Conservation (phyloP, 306 rosid species). For the Rosa persica region DNA sequence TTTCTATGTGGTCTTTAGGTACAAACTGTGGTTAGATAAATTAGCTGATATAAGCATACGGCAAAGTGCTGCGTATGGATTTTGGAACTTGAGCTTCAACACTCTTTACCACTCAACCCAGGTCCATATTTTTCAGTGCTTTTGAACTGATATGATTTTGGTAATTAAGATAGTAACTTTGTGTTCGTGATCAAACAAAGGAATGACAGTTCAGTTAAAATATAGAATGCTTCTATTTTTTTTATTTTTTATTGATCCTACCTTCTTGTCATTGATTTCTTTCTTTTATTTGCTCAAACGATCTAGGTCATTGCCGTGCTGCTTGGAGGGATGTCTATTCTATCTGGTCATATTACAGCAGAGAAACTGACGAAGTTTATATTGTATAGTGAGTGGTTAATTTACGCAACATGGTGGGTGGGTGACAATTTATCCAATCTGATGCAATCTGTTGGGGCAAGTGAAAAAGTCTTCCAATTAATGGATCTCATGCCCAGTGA, state of each 20-base stretch:
- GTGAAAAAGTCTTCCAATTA: slow-evolving; percentile 91
- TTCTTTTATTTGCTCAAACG: slow-evolving; percentile 24
- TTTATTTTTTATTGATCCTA: slow-evolving; percentile 12
- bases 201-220: slow-evolving; percentile 6
- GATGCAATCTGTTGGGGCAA: slow-evolving; percentile 98
- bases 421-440: slow-evolving; percentile 88
- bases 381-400: slow-evolving; percentile 91
- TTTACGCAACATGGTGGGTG: slow-evolving; percentile 98
- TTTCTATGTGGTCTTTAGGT: slow-evolving; percentile 44
- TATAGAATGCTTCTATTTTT: background rate
- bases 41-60: slow-evolving; percentile 83
- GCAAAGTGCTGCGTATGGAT: slow-evolving; percentile 87
- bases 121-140: slow-evolving; percentile 40
- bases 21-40: slow-evolving; percentile 74
- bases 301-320: slow-evolving; percentile 79
- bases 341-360: slow-evolving; percentile 79
- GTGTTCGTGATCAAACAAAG: background rate
- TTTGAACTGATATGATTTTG: slow-evolving; percentile 8
- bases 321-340: slow-evolving; percentile 88
- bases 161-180: slow-evolving; percentile 1
- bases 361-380: slow-evolving; percentile 94
- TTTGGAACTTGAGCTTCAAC: slow-evolving; percentile 85
- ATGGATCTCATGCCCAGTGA: slow-evolving; percentile 89
- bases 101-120: slow-evolving; percentile 91
- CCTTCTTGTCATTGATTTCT: slow-evolving; percentile 34